A percentile compares a stretch with the other conserved stretches of the same genome.
phyloP scores from a whole-genome alignment of 2,329 filamentous ascomycete species.

The Beauveria brongniartii region DNA sequence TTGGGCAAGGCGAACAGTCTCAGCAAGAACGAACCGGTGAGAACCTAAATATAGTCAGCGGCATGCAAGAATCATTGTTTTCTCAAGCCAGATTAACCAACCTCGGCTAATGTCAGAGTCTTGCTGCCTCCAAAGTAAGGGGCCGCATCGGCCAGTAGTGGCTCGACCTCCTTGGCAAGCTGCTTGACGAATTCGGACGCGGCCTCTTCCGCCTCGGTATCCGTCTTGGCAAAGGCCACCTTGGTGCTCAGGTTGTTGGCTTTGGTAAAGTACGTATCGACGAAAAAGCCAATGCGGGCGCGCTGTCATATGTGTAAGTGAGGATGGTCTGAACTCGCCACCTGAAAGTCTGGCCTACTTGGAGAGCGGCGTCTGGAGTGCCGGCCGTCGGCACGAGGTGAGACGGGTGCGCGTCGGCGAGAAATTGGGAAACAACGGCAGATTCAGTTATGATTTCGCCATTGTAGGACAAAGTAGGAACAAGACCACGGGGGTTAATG shows the following conservation, averaged over 20 bases:
- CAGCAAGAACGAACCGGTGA: constrained; percentile 59
- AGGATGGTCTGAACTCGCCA: neutral
- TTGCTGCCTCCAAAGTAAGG: constrained; percentile 59
- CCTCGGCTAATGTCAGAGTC: constrained; percentile 66
- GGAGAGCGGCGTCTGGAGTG: constrained; percentile 46
- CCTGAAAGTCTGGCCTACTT: neutral
- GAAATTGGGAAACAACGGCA: constrained; percentile 62
- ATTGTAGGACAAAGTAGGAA: constrained; percentile 61
- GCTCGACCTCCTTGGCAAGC: constrained; percentile 65
- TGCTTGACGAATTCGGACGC: constrained; percentile 43
- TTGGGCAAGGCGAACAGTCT: constrained; percentile 48
- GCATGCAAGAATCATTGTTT: neutral
- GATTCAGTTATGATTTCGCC: constrained; percentile 66
- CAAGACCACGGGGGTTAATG: constrained; percentile 71
- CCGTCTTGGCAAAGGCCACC: constrained; percentile 36
- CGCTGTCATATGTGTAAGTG: constrained; percentile 26
- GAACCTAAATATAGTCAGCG: constrained; percentile 34
- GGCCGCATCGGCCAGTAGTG: constrained; percentile 46
- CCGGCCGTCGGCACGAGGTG: constrained; percentile 52
- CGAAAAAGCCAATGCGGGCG: constrained; percentile 63
- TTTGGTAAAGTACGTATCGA: constrained; percentile 61
- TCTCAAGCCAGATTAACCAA: constrained; percentile 25
- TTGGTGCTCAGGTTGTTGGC: constrained; percentile 40
- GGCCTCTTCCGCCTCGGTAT: constrained; percentile 41
- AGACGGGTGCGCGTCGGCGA: constrained; percentile 60